These are phyloP conservation scores for Hypsizygus marmoreus DNA, from an alignment of 768 basidiomycete species.

Conservation along the genomic window DNA sequence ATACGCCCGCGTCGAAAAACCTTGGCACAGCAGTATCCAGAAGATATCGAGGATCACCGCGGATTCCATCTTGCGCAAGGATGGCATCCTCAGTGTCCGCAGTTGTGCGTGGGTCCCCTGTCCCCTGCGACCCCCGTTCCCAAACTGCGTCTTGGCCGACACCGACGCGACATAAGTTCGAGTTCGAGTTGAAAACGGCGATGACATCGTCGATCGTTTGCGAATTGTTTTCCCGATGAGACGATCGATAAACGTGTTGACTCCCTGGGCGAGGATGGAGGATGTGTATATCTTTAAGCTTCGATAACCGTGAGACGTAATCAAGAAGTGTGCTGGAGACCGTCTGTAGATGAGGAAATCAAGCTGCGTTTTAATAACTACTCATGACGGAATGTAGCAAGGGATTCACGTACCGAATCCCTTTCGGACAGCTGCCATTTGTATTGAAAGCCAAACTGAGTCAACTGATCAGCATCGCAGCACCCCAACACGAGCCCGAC, in stretches of 20 bases:
- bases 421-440: slow-evolving; percentile 13
- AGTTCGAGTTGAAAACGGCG: slow-evolving; percentile 16
- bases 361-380: too few relatives aligned
- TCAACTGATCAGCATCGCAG: slow-evolving; percentile 12
- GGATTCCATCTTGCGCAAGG: too few relatives aligned
- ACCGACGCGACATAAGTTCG: slow-evolving; percentile 17
- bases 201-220: slow-evolving; percentile 14
- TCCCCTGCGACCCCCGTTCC: too few relatives aligned
- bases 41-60: too few relatives aligned
- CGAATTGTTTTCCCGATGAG: slow-evolving; percentile 3
- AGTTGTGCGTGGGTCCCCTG: too few relatives aligned
- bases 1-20: too few relatives aligned
- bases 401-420: slow-evolving; percentile 5
- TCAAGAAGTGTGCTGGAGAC: slow-evolving; percentile 16
- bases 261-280: slow-evolving; percentile 22
- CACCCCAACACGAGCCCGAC: slow-evolving; percentile 8
- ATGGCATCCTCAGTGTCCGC: too few relatives aligned
- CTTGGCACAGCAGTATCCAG: too few relatives aligned
- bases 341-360: slow-evolving; percentile 6
- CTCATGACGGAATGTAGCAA: neutral
- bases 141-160: slow-evolving; percentile 18
- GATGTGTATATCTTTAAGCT: slow-evolving; percentile 22
- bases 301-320: slow-evolving; percentile 13
- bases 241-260: slow-evolving; percentile 2
- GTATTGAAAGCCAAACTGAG: slow-evolving; percentile 19